A percentile compares a stretch with the other conserved stretches of the same genome.
phyloP scores from a whole-genome alignment of 805 yeast genomes.

The Candida wancherniae region DNA sequence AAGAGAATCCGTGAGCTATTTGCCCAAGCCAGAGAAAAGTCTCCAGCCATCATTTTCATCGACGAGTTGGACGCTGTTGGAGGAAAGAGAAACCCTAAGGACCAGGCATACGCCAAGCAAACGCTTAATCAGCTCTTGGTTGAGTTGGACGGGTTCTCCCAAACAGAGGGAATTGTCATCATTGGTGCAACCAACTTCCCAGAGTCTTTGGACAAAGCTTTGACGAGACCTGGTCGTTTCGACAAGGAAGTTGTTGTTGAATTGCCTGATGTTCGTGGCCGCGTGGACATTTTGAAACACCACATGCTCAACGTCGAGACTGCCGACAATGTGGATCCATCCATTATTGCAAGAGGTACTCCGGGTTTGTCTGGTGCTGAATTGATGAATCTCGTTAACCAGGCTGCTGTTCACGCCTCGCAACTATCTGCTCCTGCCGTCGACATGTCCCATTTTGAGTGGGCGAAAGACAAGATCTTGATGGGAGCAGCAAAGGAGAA shows the following conservation, averaged over 20 bases:
- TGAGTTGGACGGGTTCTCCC: conserved; percentile 93
- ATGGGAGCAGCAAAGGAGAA: conserved; percentile 98
- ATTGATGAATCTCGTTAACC: conserved; percentile 89
- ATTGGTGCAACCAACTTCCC: conserved; percentile 99
- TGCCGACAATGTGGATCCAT: conserved; percentile 79
- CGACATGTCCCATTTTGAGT: conserved; percentile 87
- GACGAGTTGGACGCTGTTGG: conserved; percentile 99
- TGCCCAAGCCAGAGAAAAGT: conserved; percentile 85
- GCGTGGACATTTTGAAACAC: conserved; percentile 85
- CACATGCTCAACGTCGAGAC: conserved; percentile 89
- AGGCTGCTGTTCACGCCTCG: conserved; percentile 96
- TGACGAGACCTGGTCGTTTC: conserved; percentile 97
- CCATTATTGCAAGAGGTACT: conserved; percentile 91
- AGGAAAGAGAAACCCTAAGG: conserved; percentile 94
- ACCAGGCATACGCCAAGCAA: conserved; percentile 97
- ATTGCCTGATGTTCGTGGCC: conserved; percentile 96
- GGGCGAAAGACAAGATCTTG: conserved; percentile 98
- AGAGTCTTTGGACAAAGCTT: conserved; percentile 91
- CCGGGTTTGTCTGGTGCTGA: conserved; percentile 99
- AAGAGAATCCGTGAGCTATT: conserved; percentile 94
- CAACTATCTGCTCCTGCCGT: conserved; percentile 88
- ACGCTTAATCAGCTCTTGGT: conserved; percentile 93
- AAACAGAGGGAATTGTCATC: conserved; percentile 86
- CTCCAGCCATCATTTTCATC: conserved; percentile 95
- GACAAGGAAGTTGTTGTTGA: conserved; percentile 95